phyloP scores from a whole-genome alignment of 345 rosid species.

The Passiflora organensis region DNA sequence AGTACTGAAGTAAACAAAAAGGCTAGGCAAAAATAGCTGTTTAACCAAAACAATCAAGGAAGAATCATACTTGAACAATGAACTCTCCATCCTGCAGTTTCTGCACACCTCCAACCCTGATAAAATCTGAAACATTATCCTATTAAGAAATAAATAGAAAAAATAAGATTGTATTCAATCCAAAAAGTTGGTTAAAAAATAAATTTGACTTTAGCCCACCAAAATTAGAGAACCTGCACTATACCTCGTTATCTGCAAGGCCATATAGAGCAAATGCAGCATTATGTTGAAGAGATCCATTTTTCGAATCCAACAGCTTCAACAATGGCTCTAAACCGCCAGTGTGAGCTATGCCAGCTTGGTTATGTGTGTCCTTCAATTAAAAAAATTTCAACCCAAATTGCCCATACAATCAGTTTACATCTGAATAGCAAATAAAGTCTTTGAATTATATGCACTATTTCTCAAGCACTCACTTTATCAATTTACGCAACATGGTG shows the following conservation, averaged over 20 bases:
- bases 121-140: constrained; percentile 96
- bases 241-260: constrained; percentile 98
- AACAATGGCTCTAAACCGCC: constrained; percentile 88
- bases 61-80: constrained; percentile 70
- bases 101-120: constrained; percentile 94
- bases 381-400: neutral
- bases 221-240: constrained; percentile 12
- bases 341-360: constrained; percentile 92
- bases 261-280: constrained; percentile 99
- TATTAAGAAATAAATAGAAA: constrained; percentile 26
- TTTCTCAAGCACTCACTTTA: neutral
- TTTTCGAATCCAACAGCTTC: constrained; percentile 94
- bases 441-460: too few species aligned
- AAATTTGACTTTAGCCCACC: constrained; percentile 16
- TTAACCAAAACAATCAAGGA: constrained; percentile 7
- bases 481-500: too few species aligned
- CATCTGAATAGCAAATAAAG: neutral
- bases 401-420: neutral
- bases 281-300: constrained; percentile 97
- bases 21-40: constrained; percentile 1
- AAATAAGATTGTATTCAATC: constrained; percentile 18
- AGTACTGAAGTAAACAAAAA: neutral
- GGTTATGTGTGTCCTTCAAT: constrained; percentile 83
- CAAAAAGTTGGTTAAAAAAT: constrained; percentile 10
- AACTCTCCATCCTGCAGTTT: constrained; percentile 96